Evolutionary conservation across 2,329 filamentous ascomycete species (phyloP).

Genomic region (Xylaria hypoxylon): DNA sequence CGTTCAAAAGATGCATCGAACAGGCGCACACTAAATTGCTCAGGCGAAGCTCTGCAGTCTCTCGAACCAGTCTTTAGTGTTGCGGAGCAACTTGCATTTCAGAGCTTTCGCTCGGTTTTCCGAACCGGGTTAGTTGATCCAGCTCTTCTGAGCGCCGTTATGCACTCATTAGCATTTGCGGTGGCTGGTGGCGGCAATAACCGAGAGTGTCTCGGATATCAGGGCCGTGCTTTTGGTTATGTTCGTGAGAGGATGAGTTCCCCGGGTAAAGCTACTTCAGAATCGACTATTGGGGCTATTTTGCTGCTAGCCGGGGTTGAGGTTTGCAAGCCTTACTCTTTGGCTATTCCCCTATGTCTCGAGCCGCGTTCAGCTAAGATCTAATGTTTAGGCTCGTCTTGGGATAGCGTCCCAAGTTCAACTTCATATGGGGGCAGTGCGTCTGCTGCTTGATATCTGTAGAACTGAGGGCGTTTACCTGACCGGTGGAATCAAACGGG

Average conservation of each 20-base stretch:
- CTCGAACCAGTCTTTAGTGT: constrained; percentile 55
- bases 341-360: neutral
- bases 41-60: constrained; percentile 41
- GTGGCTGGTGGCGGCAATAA: constrained; percentile 45
- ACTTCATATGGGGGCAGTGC: constrained; percentile 57
- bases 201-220: constrained; percentile 53
- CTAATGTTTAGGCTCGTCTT: constrained; percentile 52
- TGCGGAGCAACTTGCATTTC: constrained; percentile 53
- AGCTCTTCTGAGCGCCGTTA: constrained; percentile 55
- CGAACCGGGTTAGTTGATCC: constrained; percentile 51
- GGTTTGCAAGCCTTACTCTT: constrained; percentile 45
- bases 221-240: constrained; percentile 48
- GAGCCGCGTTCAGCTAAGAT: constrained; percentile 19
- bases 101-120: constrained; percentile 54
- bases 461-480: constrained; percentile 47
- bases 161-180: constrained; percentile 55
- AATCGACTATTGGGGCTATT: constrained; percentile 57
- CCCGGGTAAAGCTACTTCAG: constrained; percentile 46
- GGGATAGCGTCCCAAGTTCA: constrained; percentile 54
- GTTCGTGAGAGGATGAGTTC: constrained; percentile 53
- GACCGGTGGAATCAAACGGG: constrained; percentile 57
- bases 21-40: constrained; percentile 37
- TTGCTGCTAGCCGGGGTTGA: constrained; percentile 57
- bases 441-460: constrained; percentile 52
- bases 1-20: neutral